Conservation (phyloP, 345 rosid species). For the Sisymbrium irio region DNA sequence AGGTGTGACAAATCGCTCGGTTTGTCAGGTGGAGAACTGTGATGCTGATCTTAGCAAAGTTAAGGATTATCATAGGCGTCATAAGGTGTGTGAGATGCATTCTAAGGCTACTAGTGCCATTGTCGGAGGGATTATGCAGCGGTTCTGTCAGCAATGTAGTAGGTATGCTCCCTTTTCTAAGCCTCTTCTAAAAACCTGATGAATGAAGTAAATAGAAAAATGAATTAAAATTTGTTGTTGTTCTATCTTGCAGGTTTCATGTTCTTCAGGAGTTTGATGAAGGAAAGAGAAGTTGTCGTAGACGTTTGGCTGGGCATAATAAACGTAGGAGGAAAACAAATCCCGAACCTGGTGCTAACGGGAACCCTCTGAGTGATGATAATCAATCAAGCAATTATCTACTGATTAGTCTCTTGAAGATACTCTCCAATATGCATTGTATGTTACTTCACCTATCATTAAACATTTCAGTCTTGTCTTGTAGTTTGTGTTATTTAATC, state of each 20-base stretch:
- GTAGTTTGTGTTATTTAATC: background rate
- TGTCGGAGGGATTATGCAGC: constrained; percentile 88
- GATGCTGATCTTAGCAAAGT: constrained; percentile 88
- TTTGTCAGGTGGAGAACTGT: constrained; percentile 94
- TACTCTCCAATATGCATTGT: constrained; percentile 92
- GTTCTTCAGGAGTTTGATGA: constrained; percentile 97
- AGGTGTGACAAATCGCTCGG: constrained; percentile 57
- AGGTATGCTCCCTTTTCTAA: constrained; percentile 47
- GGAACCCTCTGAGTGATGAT: constrained; percentile 63
- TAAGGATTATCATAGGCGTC: constrained; percentile 95
- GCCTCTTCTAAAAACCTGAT: background rate
- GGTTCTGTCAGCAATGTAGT: constrained; percentile 99
- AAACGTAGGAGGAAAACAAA: constrained; percentile 94
- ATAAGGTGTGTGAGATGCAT: constrained; percentile 97
- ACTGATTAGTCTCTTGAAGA: constrained; percentile 76
- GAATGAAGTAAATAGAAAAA: background rate
- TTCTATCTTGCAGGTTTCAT: constrained; percentile 66
- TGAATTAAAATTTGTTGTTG: background rate
- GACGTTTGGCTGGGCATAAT: constrained; percentile 99
- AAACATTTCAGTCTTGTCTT: background rate
- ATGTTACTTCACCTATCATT: constrained; percentile 42
- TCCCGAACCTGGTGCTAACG: constrained; percentile 59
- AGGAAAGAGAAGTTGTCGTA: constrained; percentile 98
- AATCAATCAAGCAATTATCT: constrained; percentile 81
- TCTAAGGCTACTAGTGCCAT: constrained; percentile 87